Evolutionary conservation across 2,329 filamentous ascomycete genomes (phyloP), one percentile per base, ranked within the genome.

Genomic region (Celoporthe dispersa): DNA sequence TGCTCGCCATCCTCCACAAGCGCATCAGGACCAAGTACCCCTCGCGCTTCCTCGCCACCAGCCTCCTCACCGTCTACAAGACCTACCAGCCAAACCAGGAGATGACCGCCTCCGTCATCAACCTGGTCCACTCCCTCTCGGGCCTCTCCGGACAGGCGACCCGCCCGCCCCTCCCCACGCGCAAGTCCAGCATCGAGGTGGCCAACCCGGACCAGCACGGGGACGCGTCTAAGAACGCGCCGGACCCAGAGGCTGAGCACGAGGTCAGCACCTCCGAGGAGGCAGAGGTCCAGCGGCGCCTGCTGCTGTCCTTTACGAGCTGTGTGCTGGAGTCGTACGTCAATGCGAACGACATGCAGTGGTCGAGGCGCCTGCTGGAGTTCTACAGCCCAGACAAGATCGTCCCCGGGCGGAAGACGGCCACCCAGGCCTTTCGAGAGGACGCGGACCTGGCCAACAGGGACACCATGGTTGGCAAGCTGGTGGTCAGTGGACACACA

Each of bases 21-120:
- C 86, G 93, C 70, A 90, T 96, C 77, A 90, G 91, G 80, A 93
- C 93, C 7, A 92, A 91, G 78, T 90, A 89, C 72, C 92, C 93
- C 1, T 94, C 92, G 63, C 87, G 92, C 44, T 96, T 95, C 79
- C 84, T 96, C 28, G 92, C 91, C 66, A 90, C 90, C 0, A 92
- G 91, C n/a, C 83, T 96, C 22, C 89, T 92, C 73, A 91, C 92
- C 35, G 88, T 94, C 63, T 85, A 91, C 68, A 84, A 86, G 68
- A 88, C 88, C 60, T 94, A 92, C 78, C 84, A 82, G 73, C 88
- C 84, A 11, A 86, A 87, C 71, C 87, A 90, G 72, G 90, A 91
- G 75, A 90, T 91, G 77, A 91, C 92, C 0, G 86, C 90, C 0
- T 87, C 90, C 1, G 87, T 93, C 28, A 88, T 94, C 73, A 89